phyloP scores from a whole-genome alignment of 108 stramenopile genomes.

The Aurantiochytrium sp. region DNA sequence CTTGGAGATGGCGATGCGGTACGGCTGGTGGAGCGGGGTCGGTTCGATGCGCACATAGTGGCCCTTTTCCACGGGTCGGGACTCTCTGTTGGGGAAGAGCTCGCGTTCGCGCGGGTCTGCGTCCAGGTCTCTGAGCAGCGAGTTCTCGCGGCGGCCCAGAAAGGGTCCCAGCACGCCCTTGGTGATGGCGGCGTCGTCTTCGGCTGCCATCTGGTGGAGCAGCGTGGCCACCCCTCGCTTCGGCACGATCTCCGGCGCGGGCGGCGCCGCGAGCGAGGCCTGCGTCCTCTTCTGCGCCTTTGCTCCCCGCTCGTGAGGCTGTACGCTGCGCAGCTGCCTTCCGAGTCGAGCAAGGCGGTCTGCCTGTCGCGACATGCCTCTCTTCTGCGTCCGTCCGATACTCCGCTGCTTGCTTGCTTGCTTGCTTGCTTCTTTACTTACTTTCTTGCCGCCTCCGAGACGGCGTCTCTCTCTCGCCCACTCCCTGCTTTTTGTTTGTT shows the following conservation, averaged over 20 bases:
- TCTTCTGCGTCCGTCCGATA: neutral
- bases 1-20: neutral
- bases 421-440: neutral
- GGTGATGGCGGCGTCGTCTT: neutral
- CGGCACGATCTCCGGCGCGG: neutral
- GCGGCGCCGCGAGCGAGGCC: neutral
- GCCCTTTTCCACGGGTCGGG: neutral
- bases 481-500: too few species aligned
- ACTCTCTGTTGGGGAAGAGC: neutral
- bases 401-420: neutral
- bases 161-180: neutral
- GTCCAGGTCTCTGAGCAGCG: neutral
- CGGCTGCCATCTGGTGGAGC: too few species aligned
- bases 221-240: neutral
- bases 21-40: neutral
- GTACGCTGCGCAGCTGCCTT: too few species aligned
- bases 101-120: neutral
- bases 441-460: neutral
- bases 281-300: too few species aligned
- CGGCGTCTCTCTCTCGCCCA: too few species aligned
- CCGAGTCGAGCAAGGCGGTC: neutral
- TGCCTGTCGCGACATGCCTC: neutral
- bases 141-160: neutral
- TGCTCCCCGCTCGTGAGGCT: too few species aligned
- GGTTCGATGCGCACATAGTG: conserved; percentile 17